phyloP scores from a whole-genome alignment of 495 filamentous ascomycete species.

The Gamarada debralockiae region DNA sequence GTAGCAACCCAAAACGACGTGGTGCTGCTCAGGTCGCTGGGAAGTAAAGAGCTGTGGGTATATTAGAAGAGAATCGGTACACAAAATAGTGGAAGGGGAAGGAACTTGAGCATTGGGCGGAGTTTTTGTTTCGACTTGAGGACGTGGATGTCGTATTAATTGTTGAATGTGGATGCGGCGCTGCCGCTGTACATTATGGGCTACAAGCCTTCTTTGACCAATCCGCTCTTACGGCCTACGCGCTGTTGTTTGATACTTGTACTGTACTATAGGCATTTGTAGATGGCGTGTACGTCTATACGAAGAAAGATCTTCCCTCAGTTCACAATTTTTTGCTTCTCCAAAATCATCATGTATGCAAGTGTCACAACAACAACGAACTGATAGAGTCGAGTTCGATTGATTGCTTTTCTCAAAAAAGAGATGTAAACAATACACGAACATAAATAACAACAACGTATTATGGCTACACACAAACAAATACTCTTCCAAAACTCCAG shows the following conservation, averaged over 20 bases:
- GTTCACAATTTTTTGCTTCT: neutral
- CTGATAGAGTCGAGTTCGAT: too few species aligned
- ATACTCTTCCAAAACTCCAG: too few species aligned
- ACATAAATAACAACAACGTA: too few species aligned
- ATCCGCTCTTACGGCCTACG: conserved; percentile 3
- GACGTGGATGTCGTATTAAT: neutral
- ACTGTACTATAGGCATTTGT: neutral
- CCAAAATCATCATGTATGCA: too few species aligned
- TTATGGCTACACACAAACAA: too few species aligned
- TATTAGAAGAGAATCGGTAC: neutral
- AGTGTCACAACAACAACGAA: too few species aligned
- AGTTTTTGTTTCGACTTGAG: conserved; percentile 1
- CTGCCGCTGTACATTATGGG: too few species aligned
- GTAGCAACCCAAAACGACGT: conserved; percentile 68
- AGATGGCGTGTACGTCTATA: neutral
- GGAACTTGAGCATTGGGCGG: conserved; percentile 22
- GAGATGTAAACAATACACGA: too few species aligned
- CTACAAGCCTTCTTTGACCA: neutral
- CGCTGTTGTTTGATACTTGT: conserved; percentile 13
- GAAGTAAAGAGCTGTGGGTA: neutral
- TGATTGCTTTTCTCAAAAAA: too few species aligned
- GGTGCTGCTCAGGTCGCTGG: conserved; percentile 33
- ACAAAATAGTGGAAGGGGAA: neutral
- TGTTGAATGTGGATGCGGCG: neutral
- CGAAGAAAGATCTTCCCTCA: conserved; percentile 10